Percentiles rank a stretch among this genome's conserved stretches.
These are phyloP conservation scores for Kwoniella pini DNA, from an alignment of 768 basidiomycete genomes.

Conservation along the genomic window DNA sequence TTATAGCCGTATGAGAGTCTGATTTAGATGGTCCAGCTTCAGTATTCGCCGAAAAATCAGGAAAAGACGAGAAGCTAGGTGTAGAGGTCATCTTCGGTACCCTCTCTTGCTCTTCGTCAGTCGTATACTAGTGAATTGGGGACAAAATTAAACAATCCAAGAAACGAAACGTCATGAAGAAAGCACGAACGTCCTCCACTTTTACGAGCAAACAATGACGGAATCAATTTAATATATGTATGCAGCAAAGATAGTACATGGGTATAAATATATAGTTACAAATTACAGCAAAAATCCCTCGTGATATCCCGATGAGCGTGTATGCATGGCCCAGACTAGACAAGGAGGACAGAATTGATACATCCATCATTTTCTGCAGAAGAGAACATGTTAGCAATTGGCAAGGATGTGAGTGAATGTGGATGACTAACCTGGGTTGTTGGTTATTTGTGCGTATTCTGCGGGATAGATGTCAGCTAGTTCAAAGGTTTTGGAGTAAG, in stretches of 20 bases:
- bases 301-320: too few species aligned
- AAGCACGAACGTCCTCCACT: not conserved
- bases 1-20: not conserved
- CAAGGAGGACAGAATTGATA: conserved; percentile 82
- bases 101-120: too few species aligned
- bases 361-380: conserved; percentile 83
- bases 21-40: not conserved
- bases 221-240: not conserved
- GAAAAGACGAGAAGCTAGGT: conserved; percentile 27
- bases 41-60: conserved; percentile 10
- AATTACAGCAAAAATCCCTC: not conserved
- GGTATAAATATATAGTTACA: conserved; percentile 6
- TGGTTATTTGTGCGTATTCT: conserved; percentile 63
- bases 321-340: conserved; percentile 21
- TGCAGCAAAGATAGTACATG: conserved; percentile 2
- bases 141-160: too few species aligned
- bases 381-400: not conserved
- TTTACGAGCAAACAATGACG: conserved; percentile 1
- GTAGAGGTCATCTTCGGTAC: not conserved
- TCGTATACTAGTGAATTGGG: too few species aligned
- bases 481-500: conserved; percentile 11
- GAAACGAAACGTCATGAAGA: not conserved
- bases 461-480: conserved; percentile 5
- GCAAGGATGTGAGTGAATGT: not conserved
- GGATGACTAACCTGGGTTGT: conserved; percentile 31